A percentile compares a stretch with the other conserved stretches of the same genome.
Conservation (phyloP, 768 basidiomycete species). For the Boletellus ananiceps region DNA sequence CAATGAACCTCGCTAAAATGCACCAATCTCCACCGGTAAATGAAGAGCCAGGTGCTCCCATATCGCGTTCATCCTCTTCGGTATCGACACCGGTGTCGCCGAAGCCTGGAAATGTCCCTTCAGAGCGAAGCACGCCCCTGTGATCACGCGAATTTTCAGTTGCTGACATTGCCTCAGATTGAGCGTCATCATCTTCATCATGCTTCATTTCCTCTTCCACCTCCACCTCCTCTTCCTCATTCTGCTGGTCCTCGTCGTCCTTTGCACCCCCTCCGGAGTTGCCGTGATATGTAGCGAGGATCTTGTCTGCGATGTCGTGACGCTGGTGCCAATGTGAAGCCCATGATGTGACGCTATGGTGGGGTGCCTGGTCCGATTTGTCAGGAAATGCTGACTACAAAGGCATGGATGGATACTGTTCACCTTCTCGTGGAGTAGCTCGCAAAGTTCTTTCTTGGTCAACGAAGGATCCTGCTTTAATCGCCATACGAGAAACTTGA, state of each 20-base stretch:
- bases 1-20: constrained; percentile 56
- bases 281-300: constrained; percentile 37
- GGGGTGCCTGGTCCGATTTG: constrained; percentile 47
- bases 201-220: constrained; percentile 24
- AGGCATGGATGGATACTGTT: constrained; percentile 1
- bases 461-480: constrained; percentile 50
- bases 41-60: constrained; percentile 48
- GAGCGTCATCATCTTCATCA: constrained; percentile 18
- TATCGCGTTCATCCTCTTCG: constrained; percentile 34
- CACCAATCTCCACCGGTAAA: constrained; percentile 63
- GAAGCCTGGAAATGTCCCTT: constrained; percentile 16
- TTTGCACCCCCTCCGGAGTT: constrained; percentile 30
- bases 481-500: constrained; percentile 62
- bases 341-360: constrained; percentile 63
- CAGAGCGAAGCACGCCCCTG: constrained; percentile 21
- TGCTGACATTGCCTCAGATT: constrained; percentile 22
- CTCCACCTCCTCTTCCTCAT: constrained; percentile 30
- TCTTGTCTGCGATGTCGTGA: constrained; percentile 65
- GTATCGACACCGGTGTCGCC: constrained; percentile 20
- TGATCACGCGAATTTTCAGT: constrained; percentile 9
- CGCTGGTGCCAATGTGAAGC: constrained; percentile 61
- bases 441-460: constrained; percentile 51
- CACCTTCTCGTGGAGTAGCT: constrained; percentile 52
- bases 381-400: constrained; percentile 2
- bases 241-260: constrained; percentile 35